Base-by-base conservation (phyloP, 495 filamentous ascomycete genomes). In the Neurospora tetraspora region DNA sequence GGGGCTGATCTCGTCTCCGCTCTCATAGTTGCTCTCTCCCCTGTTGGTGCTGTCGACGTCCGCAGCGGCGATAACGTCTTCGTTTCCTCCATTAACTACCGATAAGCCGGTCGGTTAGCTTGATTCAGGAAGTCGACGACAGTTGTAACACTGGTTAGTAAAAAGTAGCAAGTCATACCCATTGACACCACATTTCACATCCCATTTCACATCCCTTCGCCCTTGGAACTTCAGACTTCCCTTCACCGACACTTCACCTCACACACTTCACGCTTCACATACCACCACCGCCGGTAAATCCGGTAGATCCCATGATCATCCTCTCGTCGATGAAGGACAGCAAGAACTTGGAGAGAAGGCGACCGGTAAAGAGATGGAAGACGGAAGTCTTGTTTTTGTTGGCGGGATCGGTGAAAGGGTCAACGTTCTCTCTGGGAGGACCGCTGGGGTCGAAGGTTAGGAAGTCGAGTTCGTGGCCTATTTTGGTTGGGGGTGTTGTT, bases 331-430 rank as follows among this genome's bases (percentile, higher is more conserved):
- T 81, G 73, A 88, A 88, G 0, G 84, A 86, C 6, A 84, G 78
- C 72, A 88, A 74, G 74, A 88, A 88, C 74, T 84, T 83, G 39
- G 84, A 79, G 5, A 83, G 77, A 47, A 88, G 76, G 4, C 85
- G 81, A 4, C 86, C 85, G 68, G 82, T 85, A 74, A 86, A 85
- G 12, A 61, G 5, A 2, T 9, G 11, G 53, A 61, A 61, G 23
- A 61, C 1, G 0, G 23, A 16, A 1, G 53, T 34, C 53, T 61
- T 61, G 53, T 34, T 61, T 8, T 61, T 61, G 23, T 61, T 61
- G 53, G 6, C 23, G 11, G 53, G 53, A 9, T 61, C 23, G 14
- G 5, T 61, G 12, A 61, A 31, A 1, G 53, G 53, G 53, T 61
- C 53, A 27, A 61, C 27, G 77, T 86, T 83, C 71, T 83, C 84